Base-by-base conservation (phyloP, 352 stramenopile genomes). In the Nothophytophthora sp. region DNA sequence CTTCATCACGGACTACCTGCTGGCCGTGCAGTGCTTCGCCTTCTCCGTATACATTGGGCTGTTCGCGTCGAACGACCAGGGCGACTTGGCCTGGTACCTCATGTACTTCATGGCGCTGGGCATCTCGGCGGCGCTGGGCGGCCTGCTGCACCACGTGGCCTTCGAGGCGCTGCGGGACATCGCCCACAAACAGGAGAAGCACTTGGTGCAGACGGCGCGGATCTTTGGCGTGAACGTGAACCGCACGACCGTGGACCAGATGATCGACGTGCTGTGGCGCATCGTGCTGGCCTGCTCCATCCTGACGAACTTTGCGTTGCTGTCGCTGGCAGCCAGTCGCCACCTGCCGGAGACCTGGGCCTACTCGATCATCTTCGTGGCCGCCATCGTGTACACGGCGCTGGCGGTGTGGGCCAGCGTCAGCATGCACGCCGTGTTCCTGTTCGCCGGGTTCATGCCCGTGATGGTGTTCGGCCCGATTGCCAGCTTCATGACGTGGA, bases 41-140 rank as follows among this genome's bases (percentile, higher is more conserved):
- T 92, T 88, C 63, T 71, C 81, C 40, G 63, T 80, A 15, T 95
- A 95, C 64, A 72, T 92, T 34, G 67, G 67, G n/a, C 67, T 92
- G n/a, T 90, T 88, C 34, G 76, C 76, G 12, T 60, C 65, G 15
- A 69, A 73, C 22, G 75, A 86, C 22, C 71, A 79, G 40, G 65
- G 61, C 42, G 60, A 84, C 33, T 40, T 71, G 22, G 57, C 72
- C 49, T 93, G 82, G 85, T 93, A 93, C 55, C 32, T 93, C 33
- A 90, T 91, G 57, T 95, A 95, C 75, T 93, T 95, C 57, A 69
- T 91, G 45, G 85, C 82, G 39, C 72, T 95, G 19, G 85, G 85
- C 29, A 90, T 84, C 49, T 92, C 80, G 32, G 81, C 85, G 16
- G 77, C 73, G 9, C 72, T 95, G 32, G 85, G 85, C 29, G 85